Base-by-base conservation (phyloP, 2,329 filamentous ascomycete genomes). In the Ophiostoma sp. region DNA sequence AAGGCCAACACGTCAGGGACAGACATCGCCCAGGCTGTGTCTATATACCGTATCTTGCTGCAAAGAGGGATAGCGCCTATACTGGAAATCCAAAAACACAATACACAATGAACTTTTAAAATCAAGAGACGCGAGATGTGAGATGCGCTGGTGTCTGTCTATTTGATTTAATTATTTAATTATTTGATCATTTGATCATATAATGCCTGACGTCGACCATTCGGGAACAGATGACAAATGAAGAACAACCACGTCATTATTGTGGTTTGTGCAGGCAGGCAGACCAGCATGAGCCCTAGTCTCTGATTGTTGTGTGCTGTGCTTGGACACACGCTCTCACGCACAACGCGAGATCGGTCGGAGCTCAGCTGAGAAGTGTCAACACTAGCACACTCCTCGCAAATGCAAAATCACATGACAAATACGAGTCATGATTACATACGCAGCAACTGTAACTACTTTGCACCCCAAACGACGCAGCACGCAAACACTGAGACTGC, bases 221-320 rank as follows among this genome's bases (percentile, higher is more conserved):
- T 35, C 36, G 36, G 39, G 65, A 20, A 5, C 3, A 31, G 39
- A 67, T 23, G 33, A 39, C 33, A 54, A 36, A 27, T 60, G 35
- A 62, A 62, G 57, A 62, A 62, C 57, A 33, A 62, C 57, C 57
- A 62, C 57, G 57, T 62, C 57, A 33, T n/a, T 11, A n/a, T 57
- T 27, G 52, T 27, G 7, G 15, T 27, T 31, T 57, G 52, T 31
- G 52, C 52, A 57, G 52, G 10, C 17, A 2, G 17, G 39, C 39
- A 15, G 36, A 39, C 44, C 44, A n/a, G 44, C 57, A 35, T 11
- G 27, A 62, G 57, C 57, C 57, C 57, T 62, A 62, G 27, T 62
- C 23, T 31, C 48, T 23, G 48, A 48, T 48, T n/a, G 10, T 31
- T 39, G 36, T 11, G 8, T 39, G 11, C 36, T 10, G 36, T 39